A percentile compares a stretch with the other conserved stretches of the same genome.
Evolutionary conservation across 768 basidiomycete species (phyloP).

Genomic region (Calocybe indica): DNA sequence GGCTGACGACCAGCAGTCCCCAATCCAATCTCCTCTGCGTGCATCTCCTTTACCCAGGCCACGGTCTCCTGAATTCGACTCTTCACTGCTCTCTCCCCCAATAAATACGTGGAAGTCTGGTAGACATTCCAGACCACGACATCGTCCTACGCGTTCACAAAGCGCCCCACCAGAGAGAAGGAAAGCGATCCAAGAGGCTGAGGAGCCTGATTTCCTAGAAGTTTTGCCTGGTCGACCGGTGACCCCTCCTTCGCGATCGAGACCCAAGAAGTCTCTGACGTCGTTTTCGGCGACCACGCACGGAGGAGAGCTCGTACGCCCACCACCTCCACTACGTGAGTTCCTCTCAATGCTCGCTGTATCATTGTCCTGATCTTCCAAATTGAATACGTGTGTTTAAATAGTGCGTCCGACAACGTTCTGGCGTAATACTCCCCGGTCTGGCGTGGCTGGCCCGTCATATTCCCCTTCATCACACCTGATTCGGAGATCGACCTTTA

Average conservation of each 20-base stretch:
- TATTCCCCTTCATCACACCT: conserved; percentile 73
- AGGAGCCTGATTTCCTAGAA: conserved; percentile 2
- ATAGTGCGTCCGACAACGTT: conserved; percentile 79
- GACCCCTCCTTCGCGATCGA: conserved; percentile 5
- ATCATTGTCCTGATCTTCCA: not conserved
- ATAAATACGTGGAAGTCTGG: conserved; percentile 40
- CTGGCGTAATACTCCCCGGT: conserved; percentile 69
- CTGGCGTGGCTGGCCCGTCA: conserved; percentile 63
- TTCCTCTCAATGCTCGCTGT: conserved; percentile 7
- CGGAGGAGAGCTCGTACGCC: conserved; percentile 46
- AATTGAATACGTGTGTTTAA: not conserved
- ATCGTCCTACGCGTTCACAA: conserved; percentile 40
- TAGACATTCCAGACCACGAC: conserved; percentile 15
- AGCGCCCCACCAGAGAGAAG: conserved; percentile 40
- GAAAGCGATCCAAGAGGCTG: conserved; percentile 4
- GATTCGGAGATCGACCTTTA: conserved; percentile 71
- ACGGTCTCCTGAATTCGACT: conserved; percentile 21
- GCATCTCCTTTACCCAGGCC: conserved; percentile 3
- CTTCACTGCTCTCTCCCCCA: conserved; percentile 39
- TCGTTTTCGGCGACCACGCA: conserved; percentile 23
- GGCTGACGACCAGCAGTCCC: conserved; percentile 7
- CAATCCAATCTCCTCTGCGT: not conserved
- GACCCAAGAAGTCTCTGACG: conserved; percentile 23
- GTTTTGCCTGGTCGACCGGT: too few relatives aligned
- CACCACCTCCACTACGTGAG: conserved; percentile 64